These are phyloP conservation scores for Heliamphora pulchella DNA, from an alignment of 179 eudicot species.

Conservation along the genomic window DNA sequence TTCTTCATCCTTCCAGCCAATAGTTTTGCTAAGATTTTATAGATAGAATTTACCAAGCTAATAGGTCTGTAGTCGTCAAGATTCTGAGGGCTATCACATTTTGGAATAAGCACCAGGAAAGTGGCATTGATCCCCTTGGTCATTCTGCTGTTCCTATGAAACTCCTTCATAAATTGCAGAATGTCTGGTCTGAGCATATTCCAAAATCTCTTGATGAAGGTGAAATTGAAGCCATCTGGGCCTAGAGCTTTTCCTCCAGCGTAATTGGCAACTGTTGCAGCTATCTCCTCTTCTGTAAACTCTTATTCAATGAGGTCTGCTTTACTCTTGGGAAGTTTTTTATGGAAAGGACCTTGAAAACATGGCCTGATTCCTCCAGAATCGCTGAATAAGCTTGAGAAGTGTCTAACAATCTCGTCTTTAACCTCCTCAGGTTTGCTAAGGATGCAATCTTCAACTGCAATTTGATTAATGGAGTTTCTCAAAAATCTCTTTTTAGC, in stretches of 20 bases:
- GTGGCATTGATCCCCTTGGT: neutral
- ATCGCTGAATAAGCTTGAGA: too few species aligned
- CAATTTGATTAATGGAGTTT: too few species aligned
- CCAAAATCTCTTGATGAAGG: neutral
- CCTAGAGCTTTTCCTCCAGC: neutral
- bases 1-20: neutral
- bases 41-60: neutral
- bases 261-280: too few species aligned
- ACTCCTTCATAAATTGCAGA: neutral
- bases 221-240: neutral
- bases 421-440: too few species aligned
- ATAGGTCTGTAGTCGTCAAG: neutral
- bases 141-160: neutral
- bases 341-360: too few species aligned
- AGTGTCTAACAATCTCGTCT: too few species aligned
- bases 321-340: too few species aligned
- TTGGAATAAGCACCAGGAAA: neutral
- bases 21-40: neutral
- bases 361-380: too few species aligned
- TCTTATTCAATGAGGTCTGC: neutral
- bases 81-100: neutral
- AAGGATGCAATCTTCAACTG: too few species aligned
- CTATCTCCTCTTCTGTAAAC: neutral
- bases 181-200: neutral
- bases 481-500: too few species aligned